Evolutionary conservation across 2,329 filamentous ascomycete species (phyloP), one percentile per base, ranked within the genome.

Genomic region (Curvularia sp.): DNA sequence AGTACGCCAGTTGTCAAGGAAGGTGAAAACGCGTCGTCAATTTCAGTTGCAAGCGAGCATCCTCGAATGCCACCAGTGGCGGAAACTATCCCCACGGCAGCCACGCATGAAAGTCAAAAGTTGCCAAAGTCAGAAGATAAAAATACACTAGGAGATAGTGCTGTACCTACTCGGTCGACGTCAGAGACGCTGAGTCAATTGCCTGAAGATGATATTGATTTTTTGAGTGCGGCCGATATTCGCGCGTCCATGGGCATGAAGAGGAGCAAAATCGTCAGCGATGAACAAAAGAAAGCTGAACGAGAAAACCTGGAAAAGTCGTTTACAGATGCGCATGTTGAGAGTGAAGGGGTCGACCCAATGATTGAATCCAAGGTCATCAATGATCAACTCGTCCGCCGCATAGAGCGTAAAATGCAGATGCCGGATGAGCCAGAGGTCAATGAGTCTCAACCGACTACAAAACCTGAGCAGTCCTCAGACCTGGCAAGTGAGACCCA

Each of bases 241-340:
- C 75, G 80, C 26, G 78, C 80, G 30, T 72, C 74, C 15, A 80
- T 81, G 73, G 76, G 77, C n/a, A 53, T 52, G 13, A 75, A 63
- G 30, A 64, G 57, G 18, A 49, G 24, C 12, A 58, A 57, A 20
- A 33, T 58, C 7, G 48, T 52, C 8, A 51, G 44, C n/a, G 52
- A 53, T 30, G 64, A 67, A 22, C 65, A 64, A 33, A 60, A 35
- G 31, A 60, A 53, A 61, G 58, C 47, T 41, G 53, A 63, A 1
- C 67, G 66, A 47, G 62, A 62, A 59, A 66, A 64, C 48, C 55
- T 78, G 15, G 73, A 78, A 49, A 53, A 65, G n/a, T 64, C 67
- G 1, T 75, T 74, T 42, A 58, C 56, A 4, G 52, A 63, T 12
- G 52, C 56, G 4, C 62, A 64, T 26, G 53, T 62, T 10, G 41